Base-by-base conservation (phyloP, 306 rosid species). In the Datisca glomerata region DNA sequence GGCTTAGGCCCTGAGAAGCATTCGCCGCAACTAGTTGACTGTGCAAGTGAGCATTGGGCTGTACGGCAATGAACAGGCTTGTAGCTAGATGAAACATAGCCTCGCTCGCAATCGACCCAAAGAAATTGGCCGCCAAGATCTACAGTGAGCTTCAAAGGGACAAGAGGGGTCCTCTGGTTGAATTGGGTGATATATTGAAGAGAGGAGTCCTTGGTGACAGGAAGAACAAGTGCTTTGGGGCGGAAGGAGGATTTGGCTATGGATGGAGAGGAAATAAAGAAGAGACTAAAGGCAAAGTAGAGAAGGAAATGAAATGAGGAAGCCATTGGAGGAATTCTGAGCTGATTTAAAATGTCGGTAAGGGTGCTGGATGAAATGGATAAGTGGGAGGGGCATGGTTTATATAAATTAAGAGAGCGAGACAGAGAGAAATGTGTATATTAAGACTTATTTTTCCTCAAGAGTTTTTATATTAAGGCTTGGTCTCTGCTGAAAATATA, bases 81-180 rank as follows among this genome's bases (percentile, higher is more conserved):
- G 7, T 56, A 67, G 15, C 78, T 69, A 24, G 78, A 75, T 13
- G 94, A 79, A 24, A 21, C 46, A 34, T 64, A 70, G 41, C 49
- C 51, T 0, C 46, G 0, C 5, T 68, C 73, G 16, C 83, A 76
- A 7, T 76, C 72, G 1, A 71, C 78, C 84, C 84, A 74, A n/a
- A 69, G 55, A 56, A 51, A 67, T 7, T 47, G 70, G 3, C 80
- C 78, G 1, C 86, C 80, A 0, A 84, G 78, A 15, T 84, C 86
- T 0, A 79, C 9, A 1, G 80, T 71, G 6, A 84, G 64, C 8
- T 79, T 84, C 36, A 31, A 3, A 66, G 93, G 66, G 16, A 65
- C 76, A 0, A 63, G 72, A 14, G 95, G 95, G 12, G 84, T 79
- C 4, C 84, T 45, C 31, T 79, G 86, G 15, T 37, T 41, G 33